Conservation (phyloP, 2,329 filamentous ascomycete genomes). For the Helotiales sp. region DNA sequence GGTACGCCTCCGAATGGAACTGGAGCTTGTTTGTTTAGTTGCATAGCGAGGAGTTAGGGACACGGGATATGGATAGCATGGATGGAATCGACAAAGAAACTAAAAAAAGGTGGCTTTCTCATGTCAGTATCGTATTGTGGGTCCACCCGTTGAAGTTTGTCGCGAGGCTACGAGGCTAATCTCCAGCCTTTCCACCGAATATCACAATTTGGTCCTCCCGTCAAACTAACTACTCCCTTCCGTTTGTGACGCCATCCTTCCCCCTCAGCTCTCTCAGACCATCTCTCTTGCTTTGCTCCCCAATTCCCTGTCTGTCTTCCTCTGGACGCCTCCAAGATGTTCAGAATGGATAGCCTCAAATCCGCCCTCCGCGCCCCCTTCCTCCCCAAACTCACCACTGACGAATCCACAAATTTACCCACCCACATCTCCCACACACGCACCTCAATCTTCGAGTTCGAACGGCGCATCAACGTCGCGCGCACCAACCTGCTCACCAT, state of each 20-base stretch:
- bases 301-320: not conserved
- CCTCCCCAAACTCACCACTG: not conserved
- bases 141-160: not conserved
- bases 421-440: not conserved
- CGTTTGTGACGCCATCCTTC: not conserved
- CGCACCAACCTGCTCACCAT: not conserved
- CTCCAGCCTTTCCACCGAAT: not conserved
- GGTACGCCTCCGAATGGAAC: not conserved
- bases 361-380: not conserved
- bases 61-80: not conserved
- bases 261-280: not conserved
- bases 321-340: not conserved
- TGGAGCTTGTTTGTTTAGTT: slow-evolving; percentile 12
- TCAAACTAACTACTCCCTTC: not conserved
- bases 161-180: not conserved
- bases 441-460: not conserved
- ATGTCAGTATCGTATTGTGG: not conserved
- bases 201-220: not conserved
- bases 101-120: not conserved
- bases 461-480: not conserved
- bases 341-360: not conserved
- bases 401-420: not conserved
- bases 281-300: not conserved
- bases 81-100: not conserved
- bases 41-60: slow-evolving; percentile 29